Conservation (phyloP, 352 stramenopile genomes). For the Plasmopara halstedii region DNA sequence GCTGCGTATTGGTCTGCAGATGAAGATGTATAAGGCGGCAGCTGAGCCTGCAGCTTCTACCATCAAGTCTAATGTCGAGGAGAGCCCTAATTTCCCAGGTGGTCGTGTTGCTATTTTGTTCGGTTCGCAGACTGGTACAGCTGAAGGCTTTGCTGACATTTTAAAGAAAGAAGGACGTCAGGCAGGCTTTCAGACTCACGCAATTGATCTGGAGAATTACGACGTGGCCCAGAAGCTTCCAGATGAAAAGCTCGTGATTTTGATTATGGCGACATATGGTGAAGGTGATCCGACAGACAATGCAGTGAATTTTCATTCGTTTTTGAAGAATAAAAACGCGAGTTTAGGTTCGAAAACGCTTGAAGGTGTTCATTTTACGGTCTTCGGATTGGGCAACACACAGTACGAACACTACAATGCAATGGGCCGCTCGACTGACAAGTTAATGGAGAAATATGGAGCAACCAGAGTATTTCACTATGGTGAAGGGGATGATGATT, state of each 20-base stretch:
- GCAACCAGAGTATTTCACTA: constrained; percentile 81
- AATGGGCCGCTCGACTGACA: constrained; percentile 91
- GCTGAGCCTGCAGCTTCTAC: constrained; percentile 4
- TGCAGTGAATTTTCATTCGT: constrained; percentile 89
- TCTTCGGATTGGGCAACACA: constrained; percentile 97
- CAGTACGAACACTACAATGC: constrained; percentile 99
- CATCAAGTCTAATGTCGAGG: constrained; percentile 17
- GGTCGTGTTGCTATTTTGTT: constrained; percentile 91
- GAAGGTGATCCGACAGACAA: constrained; percentile 99
- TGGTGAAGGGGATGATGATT: constrained; percentile 95
- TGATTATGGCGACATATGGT: constrained; percentile 96
- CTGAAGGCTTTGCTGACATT: constrained; percentile 94
- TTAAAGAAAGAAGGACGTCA: constrained; percentile 87
- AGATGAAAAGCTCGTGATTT: constrained; percentile 74
- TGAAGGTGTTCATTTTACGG: constrained; percentile 78
- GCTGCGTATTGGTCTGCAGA: constrained; percentile 66
- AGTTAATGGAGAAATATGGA: constrained; percentile 79
- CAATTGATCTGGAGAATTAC: constrained; percentile 95
- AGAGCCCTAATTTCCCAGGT: constrained; percentile 39
- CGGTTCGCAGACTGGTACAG: constrained; percentile 96
- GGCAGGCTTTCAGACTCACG: constrained; percentile 78
- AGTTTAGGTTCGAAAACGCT: constrained; percentile 27
- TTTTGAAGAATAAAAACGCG: constrained; percentile 71
- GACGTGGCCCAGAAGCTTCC: constrained; percentile 50
- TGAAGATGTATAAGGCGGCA: constrained; percentile 79